A percentile compares a stretch with the other conserved stretches of the same genome.
Evolutionary conservation across 1,284 basidiomycete genomes (phyloP).

Genomic region (Coriolopsis trogii): DNA sequence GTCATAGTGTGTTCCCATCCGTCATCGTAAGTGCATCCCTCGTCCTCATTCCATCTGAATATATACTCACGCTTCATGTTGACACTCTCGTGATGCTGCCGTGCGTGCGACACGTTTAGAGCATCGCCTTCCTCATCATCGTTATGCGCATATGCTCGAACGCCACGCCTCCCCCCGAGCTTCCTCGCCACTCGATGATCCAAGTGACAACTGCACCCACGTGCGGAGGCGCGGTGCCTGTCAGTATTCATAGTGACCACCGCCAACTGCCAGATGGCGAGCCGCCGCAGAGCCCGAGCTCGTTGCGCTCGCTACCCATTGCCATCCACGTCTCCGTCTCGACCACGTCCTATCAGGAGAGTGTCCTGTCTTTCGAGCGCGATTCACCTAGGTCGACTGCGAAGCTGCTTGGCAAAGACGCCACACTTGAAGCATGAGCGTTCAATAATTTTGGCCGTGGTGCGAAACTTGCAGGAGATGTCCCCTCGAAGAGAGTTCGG

Average conservation of each 20-base stretch:
- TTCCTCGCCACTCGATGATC: conserved; percentile 5
- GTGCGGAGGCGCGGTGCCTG: too few relatives aligned
- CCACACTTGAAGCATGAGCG: too few relatives aligned
- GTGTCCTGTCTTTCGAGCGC: conserved; percentile 1
- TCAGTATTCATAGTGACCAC: not conserved
- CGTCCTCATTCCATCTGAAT: not conserved
- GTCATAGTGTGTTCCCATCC: conserved; percentile 19
- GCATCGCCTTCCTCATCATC: conserved; percentile 19
- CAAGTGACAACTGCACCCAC: not conserved
- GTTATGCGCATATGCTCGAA: conserved; percentile 18
- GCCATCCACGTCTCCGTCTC: conserved; percentile 22
- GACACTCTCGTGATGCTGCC: not conserved
- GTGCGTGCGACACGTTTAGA: too few relatives aligned
- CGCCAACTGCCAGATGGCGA: not conserved
- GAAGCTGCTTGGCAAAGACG: too few relatives aligned
- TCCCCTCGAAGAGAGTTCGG: too few relatives aligned
- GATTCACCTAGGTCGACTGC: too few relatives aligned
- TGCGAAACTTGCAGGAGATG: too few relatives aligned
- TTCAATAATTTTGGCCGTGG: too few relatives aligned
- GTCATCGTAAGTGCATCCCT: conserved; percentile 12
- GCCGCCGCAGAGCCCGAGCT: conserved; percentile 1
- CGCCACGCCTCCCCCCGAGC: not conserved
- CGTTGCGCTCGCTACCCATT: conserved; percentile 9
- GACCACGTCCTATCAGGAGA: conserved; percentile 11
- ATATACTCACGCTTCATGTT: not conserved